Evolutionary conservation across 331 rosid species (phyloP), one percentile per base, ranked within the genome.

Genomic region (Quercus phellos): DNA sequence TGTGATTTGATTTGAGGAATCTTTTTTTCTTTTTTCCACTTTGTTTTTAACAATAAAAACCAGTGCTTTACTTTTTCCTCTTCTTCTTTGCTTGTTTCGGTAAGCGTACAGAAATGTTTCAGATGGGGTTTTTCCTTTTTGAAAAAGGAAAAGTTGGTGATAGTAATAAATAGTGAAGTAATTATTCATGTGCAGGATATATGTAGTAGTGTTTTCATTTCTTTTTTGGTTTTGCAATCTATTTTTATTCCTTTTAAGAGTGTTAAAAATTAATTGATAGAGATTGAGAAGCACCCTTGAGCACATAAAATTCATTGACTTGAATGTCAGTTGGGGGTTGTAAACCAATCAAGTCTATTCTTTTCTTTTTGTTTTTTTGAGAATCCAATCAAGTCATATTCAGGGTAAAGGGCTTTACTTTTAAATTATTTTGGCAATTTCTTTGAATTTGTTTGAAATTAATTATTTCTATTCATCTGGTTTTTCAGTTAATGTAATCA

Each of bases 1-100:
- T 53, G 19, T 66, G 71, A 26, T 72, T 77, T 80, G 56, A 5
- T 77, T 51, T 59, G 60, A 43, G 51, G 58, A 74, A 54, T 59
- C 51, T 56, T 43, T 43, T 12, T 46, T 46, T 12, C 1, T 46
- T 46, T 46, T 38, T 8, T 8, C 46, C 12, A 38, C 3, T 38
- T 38, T 38, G 46, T 63, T 61, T 32, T 18, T 1, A 0, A 66
- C 51, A 2, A 32, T 66, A n/a, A 66, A 66, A 66, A 66, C 35
- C 51, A 34, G 27, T 34, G 2, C 71, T 66, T 34, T 66, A 29
- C 50, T 43, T 8, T 66, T 19, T 34, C 17, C 30, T 29, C 19
- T 19, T 12, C 35, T 32, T 27, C 3, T 21, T 22, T 26, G 30
- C 38, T 34, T 73, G 4, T 73, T 21, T n/a, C 32, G 53, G 55